These are phyloP conservation scores for Dictyophora rubrovolvata DNA, from an alignment of 768 basidiomycete genomes.

Conservation along the genomic window DNA sequence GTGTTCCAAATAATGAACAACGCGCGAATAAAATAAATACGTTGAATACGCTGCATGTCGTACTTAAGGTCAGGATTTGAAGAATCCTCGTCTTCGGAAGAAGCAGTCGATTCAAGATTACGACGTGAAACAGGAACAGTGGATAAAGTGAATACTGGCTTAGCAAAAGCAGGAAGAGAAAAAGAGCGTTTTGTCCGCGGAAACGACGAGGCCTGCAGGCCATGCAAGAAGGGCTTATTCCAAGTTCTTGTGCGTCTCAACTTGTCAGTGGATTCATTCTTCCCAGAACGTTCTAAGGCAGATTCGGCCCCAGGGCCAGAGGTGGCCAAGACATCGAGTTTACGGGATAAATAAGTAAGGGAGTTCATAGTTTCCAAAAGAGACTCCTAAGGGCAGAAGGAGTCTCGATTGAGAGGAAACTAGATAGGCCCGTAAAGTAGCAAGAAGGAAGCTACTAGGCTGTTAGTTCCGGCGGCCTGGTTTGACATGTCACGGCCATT, in stretches of 20 bases:
- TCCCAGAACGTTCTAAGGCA: conserved; percentile 33
- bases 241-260: conserved; percentile 45
- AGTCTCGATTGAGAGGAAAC: background rate
- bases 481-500: background rate
- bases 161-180: conserved; percentile 49
- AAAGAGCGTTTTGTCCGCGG: conserved; percentile 45
- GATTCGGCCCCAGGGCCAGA: conserved; percentile 42
- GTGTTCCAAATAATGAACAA: conserved; percentile 62
- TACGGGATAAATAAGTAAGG: conserved; percentile 68
- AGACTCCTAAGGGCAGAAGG: background rate
- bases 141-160: conserved; percentile 9
- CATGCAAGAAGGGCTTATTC: conserved; percentile 27
- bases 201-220: conserved; percentile 9
- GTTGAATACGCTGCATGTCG: conserved; percentile 32
- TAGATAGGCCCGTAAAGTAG: background rate
- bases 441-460: background rate
- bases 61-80: conserved; percentile 28
- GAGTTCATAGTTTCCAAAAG: conserved; percentile 52
- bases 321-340: conserved; percentile 67
- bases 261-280: conserved; percentile 13
- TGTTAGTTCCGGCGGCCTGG: background rate
- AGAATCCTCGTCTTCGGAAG: background rate
- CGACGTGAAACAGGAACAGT: conserved; percentile 12
- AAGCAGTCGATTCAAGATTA: conserved; percentile 12
- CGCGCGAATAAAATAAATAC: conserved; percentile 62